Evolutionary conservation across 331 rosid species (phyloP), one percentile per base, ranked within the genome.

Genomic region (Spiraea crenata): DNA sequence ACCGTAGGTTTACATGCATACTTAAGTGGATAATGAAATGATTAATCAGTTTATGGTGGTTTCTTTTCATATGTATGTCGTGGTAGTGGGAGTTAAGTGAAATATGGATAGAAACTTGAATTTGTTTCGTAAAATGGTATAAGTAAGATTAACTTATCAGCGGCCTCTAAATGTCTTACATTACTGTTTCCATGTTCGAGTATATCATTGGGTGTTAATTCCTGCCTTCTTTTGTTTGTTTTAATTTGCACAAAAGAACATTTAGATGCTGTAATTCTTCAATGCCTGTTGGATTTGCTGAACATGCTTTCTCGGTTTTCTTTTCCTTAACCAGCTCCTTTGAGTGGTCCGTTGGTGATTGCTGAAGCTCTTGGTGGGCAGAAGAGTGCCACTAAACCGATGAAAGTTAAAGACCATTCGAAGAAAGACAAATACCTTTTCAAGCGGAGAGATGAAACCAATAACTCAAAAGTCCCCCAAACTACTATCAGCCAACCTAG

Each of bases 311-410:
- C 48, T 73, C 81, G 69, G 42, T 44, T 49, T 74, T 71, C 50
- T 72, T 25, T 72, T 77, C 75, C 65, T 80, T 78, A 58, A 69
- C 58, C 89, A 95, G 99, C 99, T 76, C 96, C 99, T 64, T 80
- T 95, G 86, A 95, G 96, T 70, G 99, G 99, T 69, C 99, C 99
- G 2, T 45, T 95, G 82, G 98, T 91, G 79, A 88, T 91, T 61
- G 96, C 96, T 1, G 99, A 91, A 77, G 64, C 88, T 73, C 79
- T 89, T 74, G 92, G 98, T 12, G 88, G 85, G 74, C 82, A 82
- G 73, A 95, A 78, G 77, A 81, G 64, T 65, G 52, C 85, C 38
- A 38, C 83, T 12, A 95, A 86, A 87, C 81, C 83, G 38, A 67
- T 59, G 77, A 91, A 91, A 83, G 83, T 82, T 37, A 95, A 91